A percentile compares a stretch with the other conserved stretches of the same genome.
phyloP scores from a whole-genome alignment of 768 basidiomycete species.

The Nidularia sp. region DNA sequence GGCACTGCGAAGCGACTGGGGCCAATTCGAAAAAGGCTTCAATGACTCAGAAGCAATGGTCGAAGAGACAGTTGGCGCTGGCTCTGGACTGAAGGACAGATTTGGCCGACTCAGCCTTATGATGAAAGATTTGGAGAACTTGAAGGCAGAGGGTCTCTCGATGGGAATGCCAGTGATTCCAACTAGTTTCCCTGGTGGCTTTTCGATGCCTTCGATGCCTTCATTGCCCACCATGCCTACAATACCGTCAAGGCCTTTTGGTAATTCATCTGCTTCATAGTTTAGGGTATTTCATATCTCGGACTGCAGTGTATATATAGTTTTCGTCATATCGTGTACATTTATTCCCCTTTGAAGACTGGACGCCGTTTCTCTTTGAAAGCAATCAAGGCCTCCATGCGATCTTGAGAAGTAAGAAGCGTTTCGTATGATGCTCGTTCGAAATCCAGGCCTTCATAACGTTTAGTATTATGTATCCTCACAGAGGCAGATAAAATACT shows the following conservation, averaged over 20 bases:
- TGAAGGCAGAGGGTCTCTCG: constrained; percentile 60
- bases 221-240: constrained; percentile 41
- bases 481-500: constrained; percentile 2
- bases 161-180: constrained; percentile 57
- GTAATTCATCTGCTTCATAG: background rate
- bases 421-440: constrained; percentile 84
- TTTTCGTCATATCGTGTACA: too few relatives aligned
- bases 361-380: constrained; percentile 83
- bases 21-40: constrained; percentile 78
- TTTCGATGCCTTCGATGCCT: constrained; percentile 39
- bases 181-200: constrained; percentile 47
- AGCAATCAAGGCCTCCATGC: constrained; percentile 79
- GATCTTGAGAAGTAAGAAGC: constrained; percentile 70
- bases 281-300: background rate
- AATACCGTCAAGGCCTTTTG: constrained; percentile 11
- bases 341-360: constrained; percentile 75
- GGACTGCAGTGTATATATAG: too few relatives aligned
- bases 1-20: constrained; percentile 87
- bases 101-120: constrained; percentile 75
- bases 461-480: background rate
- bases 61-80: constrained; percentile 35
- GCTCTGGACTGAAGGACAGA: constrained; percentile 53
- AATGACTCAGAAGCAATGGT: constrained; percentile 48
- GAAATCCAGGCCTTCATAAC: constrained; percentile 73
- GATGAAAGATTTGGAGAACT: constrained; percentile 82